phyloP scores from a whole-genome alignment of 164 flowering plant species.

The Tetrastigma voinierianum region DNA sequence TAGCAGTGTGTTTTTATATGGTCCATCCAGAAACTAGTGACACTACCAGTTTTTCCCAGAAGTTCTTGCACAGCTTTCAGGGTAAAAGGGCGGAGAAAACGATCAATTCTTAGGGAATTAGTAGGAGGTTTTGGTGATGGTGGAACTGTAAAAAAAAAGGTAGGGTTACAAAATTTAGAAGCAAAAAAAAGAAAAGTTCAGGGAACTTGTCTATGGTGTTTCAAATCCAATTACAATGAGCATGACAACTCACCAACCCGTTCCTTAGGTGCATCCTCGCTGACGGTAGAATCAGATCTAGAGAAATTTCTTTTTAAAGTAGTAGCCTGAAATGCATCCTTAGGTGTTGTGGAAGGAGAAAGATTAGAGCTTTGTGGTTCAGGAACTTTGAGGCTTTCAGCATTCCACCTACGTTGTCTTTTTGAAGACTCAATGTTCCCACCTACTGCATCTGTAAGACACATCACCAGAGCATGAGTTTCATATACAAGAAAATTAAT shows the following conservation, averaged over 20 bases:
- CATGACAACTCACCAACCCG: constrained; percentile 66
- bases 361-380: constrained; percentile 36
- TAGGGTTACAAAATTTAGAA: not conserved
- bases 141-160: constrained; percentile 57
- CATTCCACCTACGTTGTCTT: constrained; percentile 79
- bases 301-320: constrained; percentile 37
- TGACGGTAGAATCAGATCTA: constrained; percentile 49
- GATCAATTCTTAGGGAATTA: constrained; percentile 81
- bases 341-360: constrained; percentile 44
- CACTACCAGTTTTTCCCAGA: constrained; percentile 78
- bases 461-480: not conserved
- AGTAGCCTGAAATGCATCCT: constrained; percentile 31
- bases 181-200: not conserved
- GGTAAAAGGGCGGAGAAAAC: constrained; percentile 90
- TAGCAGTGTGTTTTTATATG: constrained; percentile 98
- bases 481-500: not conserved
- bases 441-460: constrained; percentile 49
- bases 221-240: not conserved
- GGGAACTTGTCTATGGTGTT: not conserved
- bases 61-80: constrained; percentile 95
- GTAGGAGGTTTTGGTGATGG: constrained; percentile 72
- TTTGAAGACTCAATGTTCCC: constrained; percentile 58
- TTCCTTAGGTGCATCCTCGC: constrained; percentile 66
- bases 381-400: constrained; percentile 51
- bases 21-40: constrained; percentile 94